A percentile compares a stretch with the other conserved stretches of the same genome.
Conservation (phyloP, 331 rosid genomes). For the Acacia concinna region DNA sequence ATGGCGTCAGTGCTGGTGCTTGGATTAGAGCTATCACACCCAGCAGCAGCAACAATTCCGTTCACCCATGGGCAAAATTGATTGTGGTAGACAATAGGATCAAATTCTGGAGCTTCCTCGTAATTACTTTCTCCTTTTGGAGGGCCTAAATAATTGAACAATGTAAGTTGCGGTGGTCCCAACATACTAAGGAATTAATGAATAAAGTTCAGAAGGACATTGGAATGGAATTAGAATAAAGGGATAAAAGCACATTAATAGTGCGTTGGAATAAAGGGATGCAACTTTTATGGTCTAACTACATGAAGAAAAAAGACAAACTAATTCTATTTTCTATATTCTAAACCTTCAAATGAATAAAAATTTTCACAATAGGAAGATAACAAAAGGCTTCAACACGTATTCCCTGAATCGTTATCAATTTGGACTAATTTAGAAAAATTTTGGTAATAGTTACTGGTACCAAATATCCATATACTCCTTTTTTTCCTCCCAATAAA, state of each 20-base stretch:
- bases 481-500: slow-evolving; percentile 10
- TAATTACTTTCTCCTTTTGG: slow-evolving; percentile 95
- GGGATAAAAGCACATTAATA: neutral
- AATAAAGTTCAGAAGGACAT: slow-evolving; percentile 12
- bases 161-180: slow-evolving; percentile 30
- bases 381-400: neutral
- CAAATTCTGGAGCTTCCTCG: slow-evolving; percentile 84
- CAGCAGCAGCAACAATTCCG: slow-evolving; percentile 98
- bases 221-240: slow-evolving; percentile 2
- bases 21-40: slow-evolving; percentile 53
- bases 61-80: slow-evolving; percentile 99
- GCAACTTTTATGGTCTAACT: neutral
- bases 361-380: neutral
- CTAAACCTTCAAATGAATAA: neutral
- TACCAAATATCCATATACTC: neutral
- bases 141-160: slow-evolving; percentile 56
- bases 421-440: neutral
- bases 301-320: neutral
- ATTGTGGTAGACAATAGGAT: slow-evolving; percentile 86
- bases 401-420: neutral
- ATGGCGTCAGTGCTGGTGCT: slow-evolving; percentile 57
- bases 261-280: neutral
- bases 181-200: slow-evolving; percentile 20
- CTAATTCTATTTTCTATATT: neutral
- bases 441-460: neutral